phyloP scores from a whole-genome alignment of 331 rosid species.

The Saraca asoca region DNA sequence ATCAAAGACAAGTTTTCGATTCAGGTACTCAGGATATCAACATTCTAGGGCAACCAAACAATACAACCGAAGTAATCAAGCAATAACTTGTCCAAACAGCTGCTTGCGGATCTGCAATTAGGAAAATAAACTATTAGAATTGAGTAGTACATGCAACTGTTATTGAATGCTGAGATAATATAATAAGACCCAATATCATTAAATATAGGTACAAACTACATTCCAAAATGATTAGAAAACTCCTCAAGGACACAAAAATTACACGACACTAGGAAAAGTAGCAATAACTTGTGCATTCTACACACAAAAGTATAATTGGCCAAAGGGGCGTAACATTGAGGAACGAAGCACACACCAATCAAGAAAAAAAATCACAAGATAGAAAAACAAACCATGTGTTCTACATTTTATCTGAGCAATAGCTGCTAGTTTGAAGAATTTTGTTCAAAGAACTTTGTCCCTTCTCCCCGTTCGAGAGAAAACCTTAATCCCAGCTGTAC shows the following conservation, averaged over 20 bases:
- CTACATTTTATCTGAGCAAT: constrained; percentile 16
- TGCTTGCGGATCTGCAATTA: constrained; percentile 72
- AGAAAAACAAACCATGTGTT: background rate
- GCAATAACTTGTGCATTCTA: background rate
- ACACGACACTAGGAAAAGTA: background rate
- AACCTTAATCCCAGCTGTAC: constrained; percentile 20
- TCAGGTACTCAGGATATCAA: constrained; percentile 32
- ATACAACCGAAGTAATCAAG: constrained; percentile 44
- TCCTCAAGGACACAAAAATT: background rate
- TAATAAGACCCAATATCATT: constrained; percentile 7
- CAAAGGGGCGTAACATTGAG: background rate
- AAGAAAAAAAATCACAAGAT: background rate
- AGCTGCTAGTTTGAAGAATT: constrained; percentile 13
- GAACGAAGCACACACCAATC: background rate
- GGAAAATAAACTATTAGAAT: constrained; percentile 19
- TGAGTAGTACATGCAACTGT: constrained; percentile 6
- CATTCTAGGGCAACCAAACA: constrained; percentile 36
- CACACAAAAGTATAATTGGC: background rate
- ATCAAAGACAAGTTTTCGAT: constrained; percentile 32
- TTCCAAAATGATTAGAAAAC: constrained; percentile 13
- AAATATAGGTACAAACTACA: background rate
- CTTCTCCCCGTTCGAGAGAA: constrained; percentile 8
- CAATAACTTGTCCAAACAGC: constrained; percentile 63
- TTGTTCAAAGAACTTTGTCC: constrained; percentile 24
- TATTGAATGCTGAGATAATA: constrained; percentile 4